Conservation (phyloP, 2,329 filamentous ascomycete genomes). For the Arachnomyces sp. region DNA sequence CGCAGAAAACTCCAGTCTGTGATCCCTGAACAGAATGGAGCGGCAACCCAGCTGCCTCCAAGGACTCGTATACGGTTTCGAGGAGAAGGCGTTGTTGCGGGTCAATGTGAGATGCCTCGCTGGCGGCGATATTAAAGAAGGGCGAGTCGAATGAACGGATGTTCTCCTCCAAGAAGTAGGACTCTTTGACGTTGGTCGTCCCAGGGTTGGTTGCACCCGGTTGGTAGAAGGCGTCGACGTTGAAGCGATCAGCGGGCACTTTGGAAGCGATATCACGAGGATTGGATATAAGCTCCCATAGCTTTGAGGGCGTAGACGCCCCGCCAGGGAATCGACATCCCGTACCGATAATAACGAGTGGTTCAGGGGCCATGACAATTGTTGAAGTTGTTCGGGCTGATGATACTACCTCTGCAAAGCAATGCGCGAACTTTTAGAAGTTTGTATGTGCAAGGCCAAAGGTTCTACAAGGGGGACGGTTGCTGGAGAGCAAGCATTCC, state of each 20-base stretch:
- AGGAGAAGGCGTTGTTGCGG: conserved; percentile 3
- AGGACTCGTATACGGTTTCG: conserved; percentile 3
- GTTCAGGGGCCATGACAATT: too few species aligned
- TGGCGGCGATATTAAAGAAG: conserved; percentile 4
- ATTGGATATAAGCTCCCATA: conserved; percentile 30
- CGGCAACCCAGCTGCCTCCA: conserved; percentile 2
- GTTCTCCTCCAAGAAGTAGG: conserved; percentile 2
- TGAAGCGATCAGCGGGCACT: conserved; percentile 14
- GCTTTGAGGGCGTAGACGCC: conserved; percentile 27
- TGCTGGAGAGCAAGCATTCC: too few species aligned
- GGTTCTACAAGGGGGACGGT: too few species aligned
- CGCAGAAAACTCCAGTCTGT: conserved; percentile 12
- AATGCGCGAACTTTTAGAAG: too few species aligned
- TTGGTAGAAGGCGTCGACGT: conserved; percentile 15
- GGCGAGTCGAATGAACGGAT: conserved; percentile 1
- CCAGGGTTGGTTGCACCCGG: conserved; percentile 16
- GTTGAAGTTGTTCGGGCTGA: too few species aligned
- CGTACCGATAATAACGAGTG: conserved; percentile 39
- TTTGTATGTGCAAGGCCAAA: too few species aligned
- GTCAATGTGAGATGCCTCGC: too few species aligned
- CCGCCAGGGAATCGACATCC: conserved; percentile 38
- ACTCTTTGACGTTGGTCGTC: conserved; percentile 9
- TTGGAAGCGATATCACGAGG: conserved; percentile 10
- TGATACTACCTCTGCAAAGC: too few species aligned
- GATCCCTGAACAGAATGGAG: conserved; percentile 4